Evolutionary conservation across 768 basidiomycete genomes (phyloP), one percentile per base, ranked within the genome.

Genomic region (Lyophyllum shimeji): DNA sequence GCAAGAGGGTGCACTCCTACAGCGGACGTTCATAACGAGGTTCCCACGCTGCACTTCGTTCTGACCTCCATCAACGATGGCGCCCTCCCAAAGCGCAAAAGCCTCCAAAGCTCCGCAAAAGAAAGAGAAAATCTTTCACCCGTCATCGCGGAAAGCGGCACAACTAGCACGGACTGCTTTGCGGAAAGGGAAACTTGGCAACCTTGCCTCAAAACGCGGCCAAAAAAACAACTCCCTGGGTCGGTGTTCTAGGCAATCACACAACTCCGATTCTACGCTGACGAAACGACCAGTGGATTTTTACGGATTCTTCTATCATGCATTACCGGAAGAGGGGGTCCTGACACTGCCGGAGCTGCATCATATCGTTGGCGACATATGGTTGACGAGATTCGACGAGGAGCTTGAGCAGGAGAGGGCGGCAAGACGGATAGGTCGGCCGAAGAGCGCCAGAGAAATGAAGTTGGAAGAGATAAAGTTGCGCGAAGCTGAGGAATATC

Each of bases 111-210:
- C 39, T 24, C 62, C 63, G 29, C 62, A 63, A 31, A 89, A 85
- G 69, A 89, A 84, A 71, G 89, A 90, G 65, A 93, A 93, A 63
- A 62, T 93, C 9, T 88, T 87, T 59, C 92, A 94, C 66, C 92
- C 92, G 3, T 77, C 86, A 46, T 94, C 92, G 20, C 80, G 92
- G 58, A 94, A 93, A 72, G 92, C 92, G 2, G 83, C 78, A 12
- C 90, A 93, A 65, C 76, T 92, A 13, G 75, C 81, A 15, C 82
- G 90, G 20, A 77, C 82, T 53, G 82, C 85, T 21, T 68, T 89
- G 37, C 80, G 92, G 58, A 90, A 89, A 62, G 77, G 77, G 20
- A 91, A 85, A 66, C 75, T 93, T 17, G 78, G 77, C 12, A 80
- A 80, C 54, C 74, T 81, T 4, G 73, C 80, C 8, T 74, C 75